These are phyloP conservation scores for Tetrapisispora iriomotensis DNA, from an alignment of 805 yeast genomes.

Conservation along the genomic window DNA sequence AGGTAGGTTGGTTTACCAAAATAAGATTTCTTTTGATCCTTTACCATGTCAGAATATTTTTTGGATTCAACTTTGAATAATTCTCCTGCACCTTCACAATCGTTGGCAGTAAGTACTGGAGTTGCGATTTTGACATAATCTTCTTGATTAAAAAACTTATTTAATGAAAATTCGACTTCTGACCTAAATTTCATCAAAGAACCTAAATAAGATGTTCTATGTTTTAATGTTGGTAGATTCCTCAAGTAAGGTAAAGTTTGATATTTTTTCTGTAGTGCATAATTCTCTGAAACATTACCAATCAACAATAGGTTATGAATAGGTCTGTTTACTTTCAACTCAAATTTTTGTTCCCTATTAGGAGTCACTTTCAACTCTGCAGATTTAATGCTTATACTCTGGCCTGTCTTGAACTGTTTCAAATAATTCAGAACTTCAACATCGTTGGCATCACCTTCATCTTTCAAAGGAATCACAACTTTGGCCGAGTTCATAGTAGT, in stretches of 20 bases:
- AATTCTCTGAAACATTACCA: constrained; percentile 54
- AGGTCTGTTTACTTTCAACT: constrained; percentile 34
- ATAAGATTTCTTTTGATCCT: constrained; percentile 26
- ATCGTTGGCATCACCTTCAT: neutral
- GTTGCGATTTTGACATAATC: constrained; percentile 70
- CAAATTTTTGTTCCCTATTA: constrained; percentile 39
- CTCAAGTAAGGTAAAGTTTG: constrained; percentile 62
- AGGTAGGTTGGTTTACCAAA: constrained; percentile 58
- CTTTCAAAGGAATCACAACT: constrained; percentile 35
- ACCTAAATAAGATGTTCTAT: constrained; percentile 57
- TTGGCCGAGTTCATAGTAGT: constrained; percentile 44
- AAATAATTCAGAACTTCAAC: constrained; percentile 14
- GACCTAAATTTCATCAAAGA: constrained; percentile 69
- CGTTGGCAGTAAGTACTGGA: constrained; percentile 79
- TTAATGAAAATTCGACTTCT: constrained; percentile 43
- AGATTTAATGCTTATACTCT: constrained; percentile 37
- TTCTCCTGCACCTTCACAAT: constrained; percentile 98
- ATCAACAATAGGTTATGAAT: constrained; percentile 35
- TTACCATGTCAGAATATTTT: neutral
- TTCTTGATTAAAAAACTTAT: constrained; percentile 42
- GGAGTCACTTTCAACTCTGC: constrained; percentile 17
- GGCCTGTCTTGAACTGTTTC: constrained; percentile 34
- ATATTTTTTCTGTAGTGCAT: constrained; percentile 77
- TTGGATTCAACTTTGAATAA: constrained; percentile 46
- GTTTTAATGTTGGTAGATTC: constrained; percentile 64